Conservation (phyloP, 495 filamentous ascomycete genomes). For the Chaetomium fimeti region DNA sequence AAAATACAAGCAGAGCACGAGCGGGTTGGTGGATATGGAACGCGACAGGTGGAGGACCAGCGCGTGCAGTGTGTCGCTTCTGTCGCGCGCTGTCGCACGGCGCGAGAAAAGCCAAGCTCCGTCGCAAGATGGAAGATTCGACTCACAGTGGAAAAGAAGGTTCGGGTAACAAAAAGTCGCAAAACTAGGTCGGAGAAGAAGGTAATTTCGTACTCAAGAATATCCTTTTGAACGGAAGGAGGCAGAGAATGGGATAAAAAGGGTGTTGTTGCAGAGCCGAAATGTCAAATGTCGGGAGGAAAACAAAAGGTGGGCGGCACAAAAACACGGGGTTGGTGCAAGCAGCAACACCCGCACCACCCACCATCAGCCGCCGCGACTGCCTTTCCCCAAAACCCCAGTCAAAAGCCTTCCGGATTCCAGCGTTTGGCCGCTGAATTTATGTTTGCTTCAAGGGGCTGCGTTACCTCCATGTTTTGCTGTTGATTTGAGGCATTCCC, state of each 20-base stretch:
- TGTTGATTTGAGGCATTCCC: background rate
- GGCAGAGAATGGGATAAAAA: background rate
- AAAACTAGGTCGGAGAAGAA: background rate
- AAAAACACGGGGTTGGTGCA: conserved; percentile 27
- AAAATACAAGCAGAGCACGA: conserved; percentile 1
- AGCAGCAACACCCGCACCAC: conserved; percentile 16
- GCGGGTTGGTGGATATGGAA: background rate
- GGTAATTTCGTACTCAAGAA: background rate
- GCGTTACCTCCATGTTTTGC: background rate
- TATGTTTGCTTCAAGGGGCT: background rate
- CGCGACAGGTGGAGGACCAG: background rate
- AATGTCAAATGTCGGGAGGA: conserved; percentile 19
- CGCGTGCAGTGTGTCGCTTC: background rate
- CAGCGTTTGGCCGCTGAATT: background rate
- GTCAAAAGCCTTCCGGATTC: background rate
- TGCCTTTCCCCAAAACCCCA: background rate
- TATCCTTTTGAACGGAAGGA: background rate
- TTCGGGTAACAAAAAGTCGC: background rate
- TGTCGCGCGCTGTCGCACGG: conserved; percentile 3
- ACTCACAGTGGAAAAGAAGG: conserved; percentile 10
- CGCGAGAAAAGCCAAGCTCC: background rate
- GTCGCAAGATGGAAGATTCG: background rate
- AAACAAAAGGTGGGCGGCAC: conserved; percentile 27
- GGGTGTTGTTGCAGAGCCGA: conserved; percentile 8
- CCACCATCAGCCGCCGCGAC: conserved; percentile 9